A percentile compares a stretch with the other conserved stretches of the same genome.
phyloP scores from a whole-genome alignment of 192 early-diverging fungal genomes.

The Umbelopsis isabellina region DNA sequence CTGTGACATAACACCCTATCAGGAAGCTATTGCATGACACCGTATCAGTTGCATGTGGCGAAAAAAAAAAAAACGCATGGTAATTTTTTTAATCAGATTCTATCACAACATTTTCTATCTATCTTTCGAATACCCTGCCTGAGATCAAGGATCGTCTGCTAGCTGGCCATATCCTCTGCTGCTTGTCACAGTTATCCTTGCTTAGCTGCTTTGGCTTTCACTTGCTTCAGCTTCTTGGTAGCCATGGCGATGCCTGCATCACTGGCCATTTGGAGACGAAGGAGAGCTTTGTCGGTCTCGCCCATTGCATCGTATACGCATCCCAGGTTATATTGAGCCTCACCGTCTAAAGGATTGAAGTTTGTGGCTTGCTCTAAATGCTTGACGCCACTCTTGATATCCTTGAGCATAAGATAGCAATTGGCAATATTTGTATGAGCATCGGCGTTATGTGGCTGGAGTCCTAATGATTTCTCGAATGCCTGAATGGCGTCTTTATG shows the following conservation, averaged over 20 bases:
- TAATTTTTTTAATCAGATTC: too few species aligned
- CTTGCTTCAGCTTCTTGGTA: background rate
- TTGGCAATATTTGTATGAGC: slow-evolving; percentile 76
- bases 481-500: slow-evolving; percentile 56
- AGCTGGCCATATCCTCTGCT: too few species aligned
- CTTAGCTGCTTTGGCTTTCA: background rate
- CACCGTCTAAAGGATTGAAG: slow-evolving; percentile 67
- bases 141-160: too few species aligned
- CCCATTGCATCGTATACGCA: slow-evolving; percentile 65
- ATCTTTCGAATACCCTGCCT: too few species aligned
- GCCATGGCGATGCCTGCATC: slow-evolving; percentile 57
- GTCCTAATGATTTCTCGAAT: slow-evolving; percentile 60
- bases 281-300: slow-evolving; percentile 57
- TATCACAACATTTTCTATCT: too few species aligned
- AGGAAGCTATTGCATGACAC: too few species aligned
- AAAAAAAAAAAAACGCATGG: too few species aligned
- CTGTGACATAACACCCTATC: too few species aligned
- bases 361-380: slow-evolving; percentile 61
- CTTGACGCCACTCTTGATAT: slow-evolving; percentile 47
- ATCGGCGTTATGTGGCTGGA: slow-evolving; percentile 59
- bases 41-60: too few species aligned
- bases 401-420: slow-evolving; percentile 54
- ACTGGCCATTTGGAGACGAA: slow-evolving; percentile 55
- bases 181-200: too few species aligned
- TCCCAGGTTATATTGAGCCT: slow-evolving; percentile 67